Base-by-base conservation (phyloP, 306 rosid species). In the Prunus kanzakura region DNA sequence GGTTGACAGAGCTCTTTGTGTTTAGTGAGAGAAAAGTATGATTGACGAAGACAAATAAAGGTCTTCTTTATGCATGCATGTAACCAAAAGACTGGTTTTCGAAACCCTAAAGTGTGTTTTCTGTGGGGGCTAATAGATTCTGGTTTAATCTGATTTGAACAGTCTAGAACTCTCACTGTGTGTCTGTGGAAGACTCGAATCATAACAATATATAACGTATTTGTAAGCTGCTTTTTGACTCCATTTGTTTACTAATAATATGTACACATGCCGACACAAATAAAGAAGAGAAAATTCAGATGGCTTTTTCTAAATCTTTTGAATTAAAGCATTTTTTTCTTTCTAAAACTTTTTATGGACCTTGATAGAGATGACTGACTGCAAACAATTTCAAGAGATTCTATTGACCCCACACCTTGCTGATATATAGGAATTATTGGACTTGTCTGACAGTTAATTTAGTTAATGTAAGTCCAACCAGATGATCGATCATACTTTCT, bases 341-440 rank as follows among this genome's bases (percentile, higher is more conserved):
- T 38, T 38, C 43, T 8, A 38, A n/a, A 35, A 35, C 49, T 35
- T 64, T 35, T 35, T 18, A 64, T 32, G 3, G 18, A 35, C 29
- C 27, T 56, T n/a, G 29, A 56, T 56, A 8, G 11, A 51, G 57
- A 52, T 12, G 61, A 20, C 13, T 56, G 62, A 52, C 58, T 63
- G 46, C 43, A 18, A 64, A 35, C 45, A 19, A 19, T 10, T 64
- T 64, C 25, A 7, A 35, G 58, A 73, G 77, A 61, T 61, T 73
- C 60, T 45, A 61, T 29, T 11, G 77, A 73, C 77, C 69, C 69
- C 47, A 84, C 86, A 84, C 86, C 27, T 64, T 8, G 25, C 23
- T 18, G 69, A 35, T 64, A 32, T 10, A 64, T 32, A 64, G 69
- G 27, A 64, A 64, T 64, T 35, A 64, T 64, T 64, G 47, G 69